Conservation (phyloP, 768 basidiomycete species). For the Lactarius hengduanensis region DNA sequence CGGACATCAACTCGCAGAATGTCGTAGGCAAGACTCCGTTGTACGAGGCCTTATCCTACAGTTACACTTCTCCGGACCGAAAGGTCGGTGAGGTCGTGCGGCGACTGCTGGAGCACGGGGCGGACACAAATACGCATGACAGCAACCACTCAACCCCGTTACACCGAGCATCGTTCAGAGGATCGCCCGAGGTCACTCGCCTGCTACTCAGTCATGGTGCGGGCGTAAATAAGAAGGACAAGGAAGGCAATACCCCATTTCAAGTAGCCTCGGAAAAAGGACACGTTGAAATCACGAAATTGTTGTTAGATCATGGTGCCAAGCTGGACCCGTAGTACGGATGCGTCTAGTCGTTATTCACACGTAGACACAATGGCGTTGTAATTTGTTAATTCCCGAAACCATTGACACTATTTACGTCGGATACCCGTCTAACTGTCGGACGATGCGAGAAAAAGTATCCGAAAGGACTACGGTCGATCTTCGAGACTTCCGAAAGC, state of each 20-base stretch:
- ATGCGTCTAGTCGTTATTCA: background rate
- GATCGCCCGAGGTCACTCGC: background rate
- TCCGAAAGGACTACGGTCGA: background rate
- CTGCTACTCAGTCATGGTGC: background rate
- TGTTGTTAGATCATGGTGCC: background rate
- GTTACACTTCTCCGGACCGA: accelerated
- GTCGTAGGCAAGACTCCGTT: background rate
- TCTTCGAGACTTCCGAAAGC: too few relatives aligned
- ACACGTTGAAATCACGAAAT: background rate
- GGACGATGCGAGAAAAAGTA: background rate
- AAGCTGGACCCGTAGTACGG: too few relatives aligned
- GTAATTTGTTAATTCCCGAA: background rate
- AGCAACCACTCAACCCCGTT: background rate
- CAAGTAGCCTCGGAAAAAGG: background rate
- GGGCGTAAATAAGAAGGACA: background rate
- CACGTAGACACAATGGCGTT: background rate
- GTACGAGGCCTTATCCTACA: background rate
- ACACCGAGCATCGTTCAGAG: background rate
- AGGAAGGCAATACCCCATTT: background rate
- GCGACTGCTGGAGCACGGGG: background rate
- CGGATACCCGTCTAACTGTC: background rate
- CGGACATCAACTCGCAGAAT: background rate
- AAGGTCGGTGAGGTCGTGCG: background rate
- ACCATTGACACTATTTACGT: background rate
- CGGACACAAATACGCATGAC: background rate